Percentiles rank a stretch among this genome's conserved stretches.
Evolutionary conservation across 2,329 filamentous ascomycete species (phyloP).

Genomic region (Fusarium aywerte): DNA sequence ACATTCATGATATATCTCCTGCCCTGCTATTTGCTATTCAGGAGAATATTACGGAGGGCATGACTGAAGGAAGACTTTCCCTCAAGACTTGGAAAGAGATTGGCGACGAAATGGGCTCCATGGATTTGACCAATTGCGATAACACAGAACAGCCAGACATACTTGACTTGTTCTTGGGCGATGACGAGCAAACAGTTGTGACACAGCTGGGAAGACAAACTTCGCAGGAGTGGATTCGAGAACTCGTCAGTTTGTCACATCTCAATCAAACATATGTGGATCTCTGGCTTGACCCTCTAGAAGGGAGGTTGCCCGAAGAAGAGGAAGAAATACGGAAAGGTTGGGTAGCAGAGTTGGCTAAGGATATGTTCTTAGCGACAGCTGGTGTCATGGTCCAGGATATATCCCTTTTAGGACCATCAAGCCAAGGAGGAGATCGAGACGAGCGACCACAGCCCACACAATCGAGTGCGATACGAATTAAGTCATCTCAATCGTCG

Average conservation of each 20-base stretch:
- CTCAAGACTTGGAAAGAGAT: slow-evolving; percentile 51
- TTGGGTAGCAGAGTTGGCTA: slow-evolving; percentile 50
- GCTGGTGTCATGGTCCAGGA: slow-evolving; percentile 52
- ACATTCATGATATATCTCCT: slow-evolving; percentile 43
- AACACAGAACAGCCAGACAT: slow-evolving; percentile 46
- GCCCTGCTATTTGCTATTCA: slow-evolving; percentile 45
- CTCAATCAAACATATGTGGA: slow-evolving; percentile 47
- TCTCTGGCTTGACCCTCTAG: slow-evolving; percentile 49
- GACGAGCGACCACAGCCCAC: slow-evolving; percentile 19
- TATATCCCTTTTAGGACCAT: slow-evolving; percentile 45
- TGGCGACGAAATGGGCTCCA: slow-evolving; percentile 12
- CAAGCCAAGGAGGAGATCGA: slow-evolving; percentile 14
- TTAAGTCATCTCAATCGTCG: slow-evolving; percentile 44
- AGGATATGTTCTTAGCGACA: slow-evolving; percentile 51
- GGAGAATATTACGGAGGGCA: slow-evolving; percentile 42
- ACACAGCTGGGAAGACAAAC: slow-evolving; percentile 46
- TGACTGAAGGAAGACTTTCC: slow-evolving; percentile 43
- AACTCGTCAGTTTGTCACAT: slow-evolving; percentile 44
- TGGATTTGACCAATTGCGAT: slow-evolving; percentile 12
- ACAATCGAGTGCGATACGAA: slow-evolving; percentile 28
- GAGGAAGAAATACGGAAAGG: slow-evolving; percentile 40
- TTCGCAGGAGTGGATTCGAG: slow-evolving; percentile 39
- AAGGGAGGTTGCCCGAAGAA: slow-evolving; percentile 40
- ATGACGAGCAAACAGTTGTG: slow-evolving; percentile 46
- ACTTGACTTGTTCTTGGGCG: slow-evolving; percentile 44